A percentile compares a stretch with the other conserved stretches of the same genome.
phyloP scores from a whole-genome alignment of 1,284 basidiomycete species.

The Sporisorium iseilematis-ciliati region DNA sequence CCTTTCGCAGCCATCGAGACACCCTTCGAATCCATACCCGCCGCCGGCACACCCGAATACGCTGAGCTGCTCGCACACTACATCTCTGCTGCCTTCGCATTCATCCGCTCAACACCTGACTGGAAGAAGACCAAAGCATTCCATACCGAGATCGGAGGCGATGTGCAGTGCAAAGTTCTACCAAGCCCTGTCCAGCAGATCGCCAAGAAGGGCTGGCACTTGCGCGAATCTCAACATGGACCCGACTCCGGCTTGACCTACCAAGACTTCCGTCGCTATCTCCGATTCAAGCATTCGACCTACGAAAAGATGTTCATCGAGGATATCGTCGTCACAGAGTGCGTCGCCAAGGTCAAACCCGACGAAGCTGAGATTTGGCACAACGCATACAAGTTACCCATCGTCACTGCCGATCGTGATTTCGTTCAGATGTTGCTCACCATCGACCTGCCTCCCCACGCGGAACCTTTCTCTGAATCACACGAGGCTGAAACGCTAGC shows the following conservation, averaged over 20 bases:
- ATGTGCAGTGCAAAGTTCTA: conserved; percentile 39
- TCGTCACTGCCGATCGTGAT: conserved; percentile 59
- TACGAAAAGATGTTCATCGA: conserved; percentile 59
- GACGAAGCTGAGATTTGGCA: conserved; percentile 56
- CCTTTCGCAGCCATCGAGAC: conserved; percentile 38
- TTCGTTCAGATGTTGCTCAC: conserved; percentile 64
- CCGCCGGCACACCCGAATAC: conserved; percentile 42
- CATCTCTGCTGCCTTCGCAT: conserved; percentile 35
- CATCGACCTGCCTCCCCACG: conserved; percentile 56
- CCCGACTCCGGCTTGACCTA: conserved; percentile 41
- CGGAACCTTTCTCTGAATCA: conserved; percentile 51
- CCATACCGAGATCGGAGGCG: conserved; percentile 27
- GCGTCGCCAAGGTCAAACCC: conserved; percentile 44
- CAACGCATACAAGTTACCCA: conserved; percentile 58
- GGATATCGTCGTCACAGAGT: conserved; percentile 37
- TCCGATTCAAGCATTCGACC: conserved; percentile 51
- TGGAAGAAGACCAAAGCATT: conserved; percentile 48
- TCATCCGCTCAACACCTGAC: conserved; percentile 24
- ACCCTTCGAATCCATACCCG: conserved; percentile 38
- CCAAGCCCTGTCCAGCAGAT: conserved; percentile 28
- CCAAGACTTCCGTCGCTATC: conserved; percentile 52
- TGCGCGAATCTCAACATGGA: conserved; percentile 48
- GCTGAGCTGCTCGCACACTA: conserved; percentile 35
- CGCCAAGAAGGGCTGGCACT: conserved; percentile 58
- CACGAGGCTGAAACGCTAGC: conserved; percentile 46